These are phyloP conservation scores for Ophiostoma sp. DNA, from an alignment of 2,329 filamentous ascomycete genomes.

Conservation along the genomic window DNA sequence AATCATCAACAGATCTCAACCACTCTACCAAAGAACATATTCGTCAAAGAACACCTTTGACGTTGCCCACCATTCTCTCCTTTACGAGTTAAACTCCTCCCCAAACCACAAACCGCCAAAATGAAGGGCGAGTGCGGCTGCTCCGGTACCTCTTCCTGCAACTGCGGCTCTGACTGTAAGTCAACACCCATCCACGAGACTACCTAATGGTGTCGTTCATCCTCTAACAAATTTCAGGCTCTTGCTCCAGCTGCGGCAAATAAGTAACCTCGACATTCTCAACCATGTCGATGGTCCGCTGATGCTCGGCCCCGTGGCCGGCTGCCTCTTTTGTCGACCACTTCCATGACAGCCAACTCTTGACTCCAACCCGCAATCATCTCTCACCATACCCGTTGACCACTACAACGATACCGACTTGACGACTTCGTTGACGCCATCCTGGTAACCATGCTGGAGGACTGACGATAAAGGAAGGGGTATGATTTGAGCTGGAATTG, in stretches of 20 bases:
- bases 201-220: constrained; percentile 7
- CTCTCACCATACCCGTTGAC: background rate
- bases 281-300: background rate
- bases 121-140: constrained; percentile 44
- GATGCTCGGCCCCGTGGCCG: background rate
- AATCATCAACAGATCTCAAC: background rate
- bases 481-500: background rate
- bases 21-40: background rate
- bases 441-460: background rate
- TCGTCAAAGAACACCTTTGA: background rate
- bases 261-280: constrained; percentile 31
- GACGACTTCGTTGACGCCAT: background rate
- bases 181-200: constrained; percentile 4
- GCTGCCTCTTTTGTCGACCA: background rate
- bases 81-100: constrained; percentile 28
- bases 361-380: background rate
- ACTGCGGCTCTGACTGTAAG: constrained; percentile 32
- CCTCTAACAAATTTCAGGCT: constrained; percentile 38
- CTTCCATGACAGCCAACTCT: background rate
- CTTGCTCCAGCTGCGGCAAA: constrained; percentile 41
- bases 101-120: constrained; percentile 32
- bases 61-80: constrained; percentile 30
- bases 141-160: constrained; percentile 40
- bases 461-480: background rate
- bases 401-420: background rate